Evolutionary conservation across 139 green algal genomes (phyloP).

Genomic region (Yamagishiella unicocca): DNA sequence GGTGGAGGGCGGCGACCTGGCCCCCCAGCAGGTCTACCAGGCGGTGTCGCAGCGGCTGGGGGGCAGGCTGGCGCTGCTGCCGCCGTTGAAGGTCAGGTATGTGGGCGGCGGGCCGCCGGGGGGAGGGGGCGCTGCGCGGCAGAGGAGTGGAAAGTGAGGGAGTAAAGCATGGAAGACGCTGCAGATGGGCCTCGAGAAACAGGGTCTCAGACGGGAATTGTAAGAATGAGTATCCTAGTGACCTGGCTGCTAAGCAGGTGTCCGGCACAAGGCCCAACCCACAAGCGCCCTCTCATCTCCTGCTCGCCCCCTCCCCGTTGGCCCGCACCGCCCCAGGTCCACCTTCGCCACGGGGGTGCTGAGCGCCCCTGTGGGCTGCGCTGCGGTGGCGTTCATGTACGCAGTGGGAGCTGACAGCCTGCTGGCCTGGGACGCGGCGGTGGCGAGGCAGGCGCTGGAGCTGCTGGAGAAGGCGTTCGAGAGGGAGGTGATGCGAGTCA

Average conservation of each 20-base stretch:
- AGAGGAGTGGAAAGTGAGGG: background rate
- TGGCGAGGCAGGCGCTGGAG: background rate
- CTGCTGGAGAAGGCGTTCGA: constrained; percentile 1
- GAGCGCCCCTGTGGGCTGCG: constrained; percentile 1
- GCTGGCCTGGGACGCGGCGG: constrained; percentile 26
- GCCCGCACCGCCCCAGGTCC: too few species aligned
- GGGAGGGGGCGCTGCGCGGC: background rate
- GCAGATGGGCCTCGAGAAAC: background rate
- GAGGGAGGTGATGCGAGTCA: background rate
- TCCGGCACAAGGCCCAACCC: background rate
- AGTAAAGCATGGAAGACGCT: too few species aligned
- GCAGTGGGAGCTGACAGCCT: constrained; percentile 16
- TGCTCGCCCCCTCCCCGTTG: background rate
- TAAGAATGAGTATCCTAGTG: background rate
- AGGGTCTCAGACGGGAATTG: background rate
- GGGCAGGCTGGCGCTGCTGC: constrained; percentile 21
- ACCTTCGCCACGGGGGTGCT: background rate
- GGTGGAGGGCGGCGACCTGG: background rate
- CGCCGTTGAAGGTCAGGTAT: background rate
- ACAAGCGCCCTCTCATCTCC: background rate
- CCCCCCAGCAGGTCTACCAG: constrained; percentile 32
- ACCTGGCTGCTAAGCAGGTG: background rate
- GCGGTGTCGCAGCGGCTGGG: background rate
- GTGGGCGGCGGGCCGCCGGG: background rate
- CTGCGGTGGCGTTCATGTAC: constrained; percentile 10